Evolutionary conservation across 306 rosid genomes (phyloP).

Genomic region (Quillaja saponaria): DNA sequence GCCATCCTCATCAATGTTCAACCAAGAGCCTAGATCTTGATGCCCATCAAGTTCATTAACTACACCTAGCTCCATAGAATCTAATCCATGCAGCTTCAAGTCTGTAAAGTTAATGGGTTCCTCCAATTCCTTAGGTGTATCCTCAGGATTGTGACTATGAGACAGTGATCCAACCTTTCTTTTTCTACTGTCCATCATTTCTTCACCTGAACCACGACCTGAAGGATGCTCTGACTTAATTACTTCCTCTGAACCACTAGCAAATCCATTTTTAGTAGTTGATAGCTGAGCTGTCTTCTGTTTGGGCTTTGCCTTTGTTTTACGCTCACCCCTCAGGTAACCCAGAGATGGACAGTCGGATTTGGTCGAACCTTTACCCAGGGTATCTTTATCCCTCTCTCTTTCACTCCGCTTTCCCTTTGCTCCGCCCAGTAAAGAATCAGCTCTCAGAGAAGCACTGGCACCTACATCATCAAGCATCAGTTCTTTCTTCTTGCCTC

Average conservation of each 20-base stretch:
- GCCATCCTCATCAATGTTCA: slow-evolving; percentile 64
- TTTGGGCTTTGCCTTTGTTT: slow-evolving; percentile 72
- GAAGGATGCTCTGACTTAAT: slow-evolving; percentile 38
- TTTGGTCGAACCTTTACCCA: slow-evolving; percentile 47
- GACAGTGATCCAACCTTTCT: slow-evolving; percentile 39
- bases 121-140: slow-evolving; percentile 41
- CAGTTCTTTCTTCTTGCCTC: slow-evolving; percentile 75
- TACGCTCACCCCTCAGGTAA: slow-evolving; percentile 61
- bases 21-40: slow-evolving; percentile 71
- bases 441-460: slow-evolving; percentile 47
- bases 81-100: slow-evolving; percentile 59
- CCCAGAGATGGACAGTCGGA: slow-evolving; percentile 49
- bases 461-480: slow-evolving; percentile 79
- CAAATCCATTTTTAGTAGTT: slow-evolving; percentile 56
- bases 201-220: slow-evolving; percentile 43
- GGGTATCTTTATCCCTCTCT: slow-evolving; percentile 59
- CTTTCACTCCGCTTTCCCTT: slow-evolving; percentile 82
- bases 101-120: slow-evolving; percentile 44
- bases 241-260: slow-evolving; percentile 44
- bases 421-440: slow-evolving; percentile 53
- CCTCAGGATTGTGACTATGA: slow-evolving; percentile 25
- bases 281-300: slow-evolving; percentile 63
- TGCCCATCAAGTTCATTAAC: slow-evolving; percentile 54
- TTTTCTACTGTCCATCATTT: slow-evolving; percentile 31
- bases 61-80: slow-evolving; percentile 61